Base-by-base conservation (phyloP, 768 basidiomycete species). In the Serendipita vermifera region DNA sequence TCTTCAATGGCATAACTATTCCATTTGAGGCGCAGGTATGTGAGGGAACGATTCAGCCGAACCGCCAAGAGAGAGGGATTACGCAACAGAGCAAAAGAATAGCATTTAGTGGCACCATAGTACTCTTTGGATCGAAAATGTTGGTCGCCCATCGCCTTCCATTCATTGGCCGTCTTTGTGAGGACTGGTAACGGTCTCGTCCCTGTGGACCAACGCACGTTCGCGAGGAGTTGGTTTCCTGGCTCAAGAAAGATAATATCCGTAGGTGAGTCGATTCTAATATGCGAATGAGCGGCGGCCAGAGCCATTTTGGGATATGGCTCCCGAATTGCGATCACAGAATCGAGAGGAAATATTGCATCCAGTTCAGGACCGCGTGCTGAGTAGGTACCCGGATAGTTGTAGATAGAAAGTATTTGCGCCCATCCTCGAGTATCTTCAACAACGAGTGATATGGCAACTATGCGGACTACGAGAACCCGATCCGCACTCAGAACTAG, bases 241-340 rank as follows among this genome's bases (percentile, higher is more conserved):
- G 57, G 51, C 1, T 46, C 55, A 3, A 67, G 31, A 54, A 66
- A 62, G 3, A 60, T 41, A 31, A 69, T 56, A 58, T 69, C 67
- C 1, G 65, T 61, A 1, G 69, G 68, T 13, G 65, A 66, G 38
- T 70, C 66, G 29, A 70, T 61, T 5, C 66, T 64, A 24, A 71
- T 33, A 17, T 65, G 55, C 1, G 46, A 40, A 13, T 36, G 22
- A 20, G 3, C 7, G 14, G 59, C 62, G 6, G 39, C 3, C 7
- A 58, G 39, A 4, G 62, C 41, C 7, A 58, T 43, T 48, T 67
- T 67, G 55, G 62, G 59, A 0, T 57, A 58, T 0, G 71, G 71
- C 56, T 72, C 71, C 26, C 67, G 65, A 32, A 72, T 61, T 24
- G 63, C 64, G 17, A 70, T 31, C 17, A 64, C 41, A 3, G 60